Evolutionary conservation across 768 basidiomycete genomes (phyloP).

Genomic region (Sarcodon aspratus): DNA sequence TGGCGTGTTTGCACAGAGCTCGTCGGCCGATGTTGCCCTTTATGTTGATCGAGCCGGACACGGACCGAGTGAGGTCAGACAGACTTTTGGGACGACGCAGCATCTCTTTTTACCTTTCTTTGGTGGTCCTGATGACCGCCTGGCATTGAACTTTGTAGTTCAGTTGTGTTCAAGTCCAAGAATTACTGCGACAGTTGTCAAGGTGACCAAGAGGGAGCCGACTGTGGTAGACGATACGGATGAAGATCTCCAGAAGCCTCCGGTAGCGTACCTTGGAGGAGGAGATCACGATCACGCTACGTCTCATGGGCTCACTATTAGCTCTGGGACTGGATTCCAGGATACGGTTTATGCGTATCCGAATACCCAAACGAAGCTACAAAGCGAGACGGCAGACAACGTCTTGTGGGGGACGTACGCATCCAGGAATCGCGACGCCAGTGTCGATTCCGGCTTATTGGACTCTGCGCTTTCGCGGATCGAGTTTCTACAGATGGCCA

Average conservation of each 20-base stretch:
- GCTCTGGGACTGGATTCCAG: slow-evolving; percentile 26
- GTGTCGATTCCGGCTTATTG: slow-evolving; percentile 5
- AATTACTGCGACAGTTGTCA: slow-evolving; percentile 65
- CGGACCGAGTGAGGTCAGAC: slow-evolving; percentile 13
- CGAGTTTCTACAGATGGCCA: slow-evolving; percentile 43
- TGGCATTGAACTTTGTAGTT: slow-evolving; percentile 74
- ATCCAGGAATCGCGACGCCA: slow-evolving; percentile 8
- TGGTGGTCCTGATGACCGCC: slow-evolving; percentile 88
- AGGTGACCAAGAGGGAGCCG: slow-evolving; percentile 40
- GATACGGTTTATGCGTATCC: slow-evolving; percentile 53
- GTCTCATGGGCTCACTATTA: background rate
- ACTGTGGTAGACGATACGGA: slow-evolving; percentile 6
- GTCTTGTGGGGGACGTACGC: slow-evolving; percentile 62
- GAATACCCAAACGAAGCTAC: slow-evolving; percentile 53
- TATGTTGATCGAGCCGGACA: slow-evolving; percentile 59
- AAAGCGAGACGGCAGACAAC: slow-evolving; percentile 80
- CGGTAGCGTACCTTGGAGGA: background rate
- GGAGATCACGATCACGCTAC: background rate
- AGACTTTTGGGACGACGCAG: slow-evolving; percentile 23
- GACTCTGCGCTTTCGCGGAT: slow-evolving; percentile 40
- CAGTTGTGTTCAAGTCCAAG: slow-evolving; percentile 67
- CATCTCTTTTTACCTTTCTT: slow-evolving; percentile 87
- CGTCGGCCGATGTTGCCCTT: slow-evolving; percentile 61
- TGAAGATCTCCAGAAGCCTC: background rate
- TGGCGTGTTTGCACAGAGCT: slow-evolving; percentile 59